phyloP scores from a whole-genome alignment of 164 flowering plant genomes.

The Brasenia schreberi region DNA sequence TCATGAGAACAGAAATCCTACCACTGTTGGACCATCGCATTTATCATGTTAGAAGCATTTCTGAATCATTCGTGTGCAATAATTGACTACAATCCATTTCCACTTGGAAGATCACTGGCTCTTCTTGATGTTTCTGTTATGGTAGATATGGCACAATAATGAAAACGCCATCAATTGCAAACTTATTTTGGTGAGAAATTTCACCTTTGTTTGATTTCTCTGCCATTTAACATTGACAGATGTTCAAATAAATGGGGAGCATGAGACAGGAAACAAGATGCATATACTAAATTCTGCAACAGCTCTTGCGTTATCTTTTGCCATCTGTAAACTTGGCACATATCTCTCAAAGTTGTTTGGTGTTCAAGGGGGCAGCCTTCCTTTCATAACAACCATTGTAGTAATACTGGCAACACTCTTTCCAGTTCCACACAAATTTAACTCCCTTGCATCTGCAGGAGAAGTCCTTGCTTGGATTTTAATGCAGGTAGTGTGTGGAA shows the following conservation, averaged over 20 bases:
- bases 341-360: slow-evolving; percentile 26
- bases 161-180: too few relatives aligned
- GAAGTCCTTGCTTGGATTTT: slow-evolving; percentile 55
- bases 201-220: too few relatives aligned
- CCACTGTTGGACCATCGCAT: too few relatives aligned
- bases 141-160: too few relatives aligned
- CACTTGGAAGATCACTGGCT: too few relatives aligned
- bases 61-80: too few relatives aligned
- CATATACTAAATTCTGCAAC: slow-evolving; percentile 53
- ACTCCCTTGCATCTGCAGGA: slow-evolving; percentile 67
- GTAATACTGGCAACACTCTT: slow-evolving; percentile 53
- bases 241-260: slow-evolving; percentile 13
- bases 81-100: too few relatives aligned
- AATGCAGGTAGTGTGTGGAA: too few relatives aligned
- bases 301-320: slow-evolving; percentile 58
- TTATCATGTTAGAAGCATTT: too few relatives aligned
- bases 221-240: slow-evolving; percentile 21
- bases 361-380: slow-evolving; percentile 58
- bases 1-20: too few relatives aligned
- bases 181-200: too few relatives aligned
- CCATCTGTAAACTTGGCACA: slow-evolving; percentile 48
- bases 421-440: slow-evolving; percentile 44
- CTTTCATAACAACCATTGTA: slow-evolving; percentile 50
- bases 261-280: slow-evolving; percentile 21
- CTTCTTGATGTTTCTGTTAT: too few relatives aligned